Evolutionary conservation across 148 eudicot genomes (phyloP).

Genomic region (Amaranthus hypochondriacus): DNA sequence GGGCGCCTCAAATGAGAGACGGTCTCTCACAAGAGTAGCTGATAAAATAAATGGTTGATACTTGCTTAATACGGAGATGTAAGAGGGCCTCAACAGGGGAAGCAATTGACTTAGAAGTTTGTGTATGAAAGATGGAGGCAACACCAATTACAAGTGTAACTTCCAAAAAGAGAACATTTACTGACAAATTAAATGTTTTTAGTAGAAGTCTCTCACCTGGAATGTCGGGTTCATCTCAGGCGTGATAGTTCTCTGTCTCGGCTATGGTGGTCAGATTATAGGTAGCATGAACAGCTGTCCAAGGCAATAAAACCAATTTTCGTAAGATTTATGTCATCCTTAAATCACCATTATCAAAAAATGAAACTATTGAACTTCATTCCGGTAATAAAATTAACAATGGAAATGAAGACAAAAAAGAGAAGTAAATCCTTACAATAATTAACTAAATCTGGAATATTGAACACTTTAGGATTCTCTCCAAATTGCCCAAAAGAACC

Average conservation of each 20-base stretch:
- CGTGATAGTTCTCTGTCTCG: constrained; percentile 46
- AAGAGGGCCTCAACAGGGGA: not conserved
- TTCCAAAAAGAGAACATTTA: not conserved
- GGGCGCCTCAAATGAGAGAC: not conserved
- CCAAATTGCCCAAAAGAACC: constrained; percentile 46
- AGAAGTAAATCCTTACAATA: constrained; percentile 36
- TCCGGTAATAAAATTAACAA: not conserved
- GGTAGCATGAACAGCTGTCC: constrained; percentile 50
- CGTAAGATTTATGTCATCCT: not conserved
- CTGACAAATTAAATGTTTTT: no score
- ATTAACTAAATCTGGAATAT: constrained; percentile 62
- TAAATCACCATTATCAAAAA: not conserved
- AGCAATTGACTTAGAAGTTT: not conserved
- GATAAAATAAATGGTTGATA: not conserved
- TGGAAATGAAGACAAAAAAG: not conserved
- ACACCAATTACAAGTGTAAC: not conserved
- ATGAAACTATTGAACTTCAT: not conserved
- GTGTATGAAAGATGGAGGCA: not conserved
- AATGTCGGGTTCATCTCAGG: constrained; percentile 39
- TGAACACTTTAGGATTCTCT: constrained; percentile 55
- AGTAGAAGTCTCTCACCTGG: constrained; percentile 45
- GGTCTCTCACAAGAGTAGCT: no score
- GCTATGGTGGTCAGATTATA: constrained; percentile 48
- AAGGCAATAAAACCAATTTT: constrained; percentile 12
- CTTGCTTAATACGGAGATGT: not conserved